Conservation (phyloP, 2,329 filamentous ascomycete species). For the Ascochyta viciae-villosae region DNA sequence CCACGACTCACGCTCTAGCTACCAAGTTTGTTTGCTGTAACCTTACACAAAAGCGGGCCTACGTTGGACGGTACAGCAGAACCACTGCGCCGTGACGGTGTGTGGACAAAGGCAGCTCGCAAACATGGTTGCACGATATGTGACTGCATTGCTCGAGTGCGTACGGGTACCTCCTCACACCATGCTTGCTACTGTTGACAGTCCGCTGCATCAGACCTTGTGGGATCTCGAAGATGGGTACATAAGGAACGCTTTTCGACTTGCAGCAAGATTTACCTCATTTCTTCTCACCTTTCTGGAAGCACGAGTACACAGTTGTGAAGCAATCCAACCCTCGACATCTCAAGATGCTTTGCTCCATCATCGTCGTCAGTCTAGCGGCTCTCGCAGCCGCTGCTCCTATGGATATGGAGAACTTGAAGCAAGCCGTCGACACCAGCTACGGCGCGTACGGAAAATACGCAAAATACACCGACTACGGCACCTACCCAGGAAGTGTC, state of each 20-base stretch:
- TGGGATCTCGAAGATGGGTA: not conserved
- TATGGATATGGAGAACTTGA: slow-evolving; percentile 4
- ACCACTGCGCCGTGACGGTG: not conserved
- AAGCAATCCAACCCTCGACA: not conserved
- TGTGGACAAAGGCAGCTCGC: not conserved
- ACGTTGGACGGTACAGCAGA: not conserved
- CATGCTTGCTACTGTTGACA: not conserved
- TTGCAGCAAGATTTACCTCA: no score
- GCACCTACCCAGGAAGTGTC: not conserved
- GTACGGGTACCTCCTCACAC: not conserved
- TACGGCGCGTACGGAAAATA: slow-evolving; percentile 9
- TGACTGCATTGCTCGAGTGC: not conserved
- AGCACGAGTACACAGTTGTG: not conserved
- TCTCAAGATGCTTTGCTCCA: slow-evolving; percentile 23
- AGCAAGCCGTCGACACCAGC: slow-evolving; percentile 8
- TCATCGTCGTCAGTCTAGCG: slow-evolving; percentile 20
- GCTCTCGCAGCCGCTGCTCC: slow-evolving; percentile 20
- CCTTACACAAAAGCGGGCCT: not conserved
- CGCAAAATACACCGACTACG: not conserved
- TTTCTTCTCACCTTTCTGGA: no score
- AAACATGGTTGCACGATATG: not conserved
- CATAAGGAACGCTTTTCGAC: not conserved
- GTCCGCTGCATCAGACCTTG: not conserved
- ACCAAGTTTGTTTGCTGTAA: not conserved
- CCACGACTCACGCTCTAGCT: not conserved